Evolutionary conservation across 441 rosid species (phyloP), one percentile per base, ranked within the genome.

Genomic region (Euphorbia schlechtendalii): DNA sequence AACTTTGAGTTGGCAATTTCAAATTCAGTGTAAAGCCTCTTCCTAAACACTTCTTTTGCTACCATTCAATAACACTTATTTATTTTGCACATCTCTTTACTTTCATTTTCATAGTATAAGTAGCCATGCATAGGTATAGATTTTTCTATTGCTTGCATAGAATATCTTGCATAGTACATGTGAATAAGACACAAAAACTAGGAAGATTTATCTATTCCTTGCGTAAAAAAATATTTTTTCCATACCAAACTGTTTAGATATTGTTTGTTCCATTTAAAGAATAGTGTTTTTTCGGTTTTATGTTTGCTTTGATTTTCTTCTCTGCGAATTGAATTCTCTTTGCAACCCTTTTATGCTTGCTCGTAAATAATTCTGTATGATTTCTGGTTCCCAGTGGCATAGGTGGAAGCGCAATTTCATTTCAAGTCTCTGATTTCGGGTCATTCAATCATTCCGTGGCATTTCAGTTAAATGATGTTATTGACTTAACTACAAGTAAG

Each of bases 1-100:
- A 73, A 81, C 74, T 75, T 78, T 77, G 80, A 73, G 24, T 53
- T 70, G 59, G 66, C 75, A 25, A 61, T 74, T 70, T 75, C 74
- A 54, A 66, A 62, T 65, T n/a, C 71, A 69, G 21, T 63, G 82
- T 80, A 79, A 69, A 57, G 70, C 69, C 61, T 63, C 27, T 65
- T 59, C 68, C n/a, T n/a, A n/a, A n/a, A n/a, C n/a, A n/a, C n/a
- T n/a, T n/a, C n/a, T n/a, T n/a, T n/a, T n/a, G n/a, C n/a, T n/a
- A n/a, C 10, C 10, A 17, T 53, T 36, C 18, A 15, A n/a, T 28
- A 15, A 10, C 7, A 1, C 32, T 40, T 56, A 48, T 20, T 28
- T 25, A 8, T 43, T 3, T n/a, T 25, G 43, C 25, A 14, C 13
- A 3, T 40, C 18, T 38, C 12, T 56, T 27, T 41, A 14, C 20